These are phyloP conservation scores for Suillus hirtellus DNA, from an alignment of 768 basidiomycete genomes.

Conservation along the genomic window DNA sequence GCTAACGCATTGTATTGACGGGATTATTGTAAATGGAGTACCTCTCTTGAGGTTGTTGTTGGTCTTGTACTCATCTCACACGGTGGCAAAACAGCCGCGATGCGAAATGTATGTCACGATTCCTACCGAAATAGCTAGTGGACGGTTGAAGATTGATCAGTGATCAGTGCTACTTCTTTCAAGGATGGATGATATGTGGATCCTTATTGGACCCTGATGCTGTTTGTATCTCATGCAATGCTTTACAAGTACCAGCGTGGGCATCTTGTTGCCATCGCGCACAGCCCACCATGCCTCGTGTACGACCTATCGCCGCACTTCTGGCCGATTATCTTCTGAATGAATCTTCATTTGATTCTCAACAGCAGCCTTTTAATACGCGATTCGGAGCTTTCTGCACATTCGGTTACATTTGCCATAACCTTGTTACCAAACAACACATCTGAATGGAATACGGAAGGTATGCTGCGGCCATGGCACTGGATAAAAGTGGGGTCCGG, in stretches of 20 bases:
- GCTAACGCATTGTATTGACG: background rate
- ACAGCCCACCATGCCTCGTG: slow-evolving; percentile 2
- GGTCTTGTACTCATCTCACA: background rate
- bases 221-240: background rate
- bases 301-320: background rate
- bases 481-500: background rate
- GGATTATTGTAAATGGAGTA: background rate
- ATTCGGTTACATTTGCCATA: background rate
- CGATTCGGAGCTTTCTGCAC: background rate
- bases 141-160: too few species aligned
- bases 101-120: background rate
- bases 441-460: background rate
- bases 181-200: background rate
- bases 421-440: background rate
- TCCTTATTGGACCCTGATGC: background rate
- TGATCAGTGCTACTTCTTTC: too few species aligned
- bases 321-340: background rate
- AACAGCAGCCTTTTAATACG: background rate
- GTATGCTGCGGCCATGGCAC: background rate
- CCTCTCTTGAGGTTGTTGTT: background rate
- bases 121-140: background rate
- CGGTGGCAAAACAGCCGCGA: background rate
- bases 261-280: background rate
- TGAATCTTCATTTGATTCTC: background rate
- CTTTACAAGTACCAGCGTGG: background rate